Conservation (phyloP, 2,329 filamentous ascomycete genomes). For the Fusarium devonianum region DNA sequence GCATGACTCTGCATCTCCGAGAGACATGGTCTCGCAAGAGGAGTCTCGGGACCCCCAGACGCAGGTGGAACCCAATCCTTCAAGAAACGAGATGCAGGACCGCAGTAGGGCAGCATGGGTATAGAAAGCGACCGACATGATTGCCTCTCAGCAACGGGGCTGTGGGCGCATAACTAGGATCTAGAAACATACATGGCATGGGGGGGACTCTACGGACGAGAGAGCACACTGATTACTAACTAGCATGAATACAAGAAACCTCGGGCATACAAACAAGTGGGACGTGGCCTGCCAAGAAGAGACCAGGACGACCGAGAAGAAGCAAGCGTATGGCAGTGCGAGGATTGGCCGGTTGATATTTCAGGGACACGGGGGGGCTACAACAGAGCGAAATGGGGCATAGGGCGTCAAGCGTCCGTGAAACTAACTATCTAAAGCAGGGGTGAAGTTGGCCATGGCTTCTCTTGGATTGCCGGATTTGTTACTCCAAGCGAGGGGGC, state of each 20-base stretch:
- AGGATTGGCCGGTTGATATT: slow-evolving; percentile 17
- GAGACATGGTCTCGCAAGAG: neutral
- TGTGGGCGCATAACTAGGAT: slow-evolving; percentile 18
- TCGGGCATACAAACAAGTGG: too few relatives aligned
- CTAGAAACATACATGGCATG: slow-evolving; percentile 16
- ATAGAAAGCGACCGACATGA: neutral
- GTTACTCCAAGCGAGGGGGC: neutral
- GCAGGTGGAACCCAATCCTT: neutral
- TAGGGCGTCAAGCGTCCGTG: neutral
- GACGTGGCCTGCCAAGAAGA: too few relatives aligned
- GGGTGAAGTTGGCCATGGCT: neutral
- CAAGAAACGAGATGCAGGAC: slow-evolving; percentile 26
- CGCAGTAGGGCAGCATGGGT: neutral
- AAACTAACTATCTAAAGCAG: neutral
- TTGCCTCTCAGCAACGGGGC: neutral
- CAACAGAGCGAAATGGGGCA: slow-evolving; percentile 4
- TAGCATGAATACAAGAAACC: too few relatives aligned
- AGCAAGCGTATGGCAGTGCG: slow-evolving; percentile 1
- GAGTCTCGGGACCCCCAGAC: neutral
- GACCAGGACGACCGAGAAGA: too few relatives aligned
- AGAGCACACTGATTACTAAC: too few relatives aligned
- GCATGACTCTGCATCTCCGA: neutral
- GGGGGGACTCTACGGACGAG: too few relatives aligned
- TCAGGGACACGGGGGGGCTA: slow-evolving; percentile 17
- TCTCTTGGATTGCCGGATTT: neutral